A percentile compares a stretch with the other conserved stretches of the same genome.
phyloP scores from a whole-genome alignment of 2,329 filamentous ascomycete species.

The Cladosporium cucumerinum region DNA sequence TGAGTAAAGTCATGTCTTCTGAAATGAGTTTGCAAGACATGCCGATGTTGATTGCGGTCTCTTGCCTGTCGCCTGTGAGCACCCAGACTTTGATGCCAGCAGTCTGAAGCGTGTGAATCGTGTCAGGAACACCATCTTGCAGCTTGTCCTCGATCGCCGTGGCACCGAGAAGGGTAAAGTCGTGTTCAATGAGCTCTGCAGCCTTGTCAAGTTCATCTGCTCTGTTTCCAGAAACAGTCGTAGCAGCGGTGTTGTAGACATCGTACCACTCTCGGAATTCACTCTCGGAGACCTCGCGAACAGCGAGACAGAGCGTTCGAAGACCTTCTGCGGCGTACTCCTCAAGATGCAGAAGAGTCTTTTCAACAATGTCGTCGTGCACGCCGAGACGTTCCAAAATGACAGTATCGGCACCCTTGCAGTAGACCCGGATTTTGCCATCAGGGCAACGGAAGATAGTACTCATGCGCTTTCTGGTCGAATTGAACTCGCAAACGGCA shows the following conservation, averaged over 20 bases:
- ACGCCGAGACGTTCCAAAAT: constrained; percentile 85
- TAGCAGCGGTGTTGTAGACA: constrained; percentile 82
- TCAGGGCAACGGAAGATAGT: constrained; percentile 95
- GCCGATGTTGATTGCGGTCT: constrained; percentile 98
- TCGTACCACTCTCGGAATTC: constrained; percentile 86
- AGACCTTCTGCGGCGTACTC: constrained; percentile 97
- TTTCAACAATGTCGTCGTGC: constrained; percentile 76
- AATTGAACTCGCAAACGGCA: constrained; percentile 99
- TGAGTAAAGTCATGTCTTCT: constrained; percentile 96
- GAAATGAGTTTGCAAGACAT: constrained; percentile 99
- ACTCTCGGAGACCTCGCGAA: constrained; percentile 86
- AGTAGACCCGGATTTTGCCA: constrained; percentile 89
- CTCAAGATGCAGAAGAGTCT: constrained; percentile 91
- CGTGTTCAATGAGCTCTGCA: constrained; percentile 88
- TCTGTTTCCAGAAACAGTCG: constrained; percentile 86
- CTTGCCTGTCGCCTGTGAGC: constrained; percentile 92
- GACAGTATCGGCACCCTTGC: constrained; percentile 95
- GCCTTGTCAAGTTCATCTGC: constrained; percentile 96
- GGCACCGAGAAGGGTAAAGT: constrained; percentile 85
- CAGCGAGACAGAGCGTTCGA: constrained; percentile 87
- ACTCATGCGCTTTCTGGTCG: constrained; percentile 95
- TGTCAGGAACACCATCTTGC: constrained; percentile 96
- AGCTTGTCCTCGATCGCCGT: constrained; percentile 96
- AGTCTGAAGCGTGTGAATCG: constrained; percentile 92
- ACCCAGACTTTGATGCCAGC: constrained; percentile 99